A percentile compares a stretch with the other conserved stretches of the same genome.
These are phyloP conservation scores for Lepiota brunneoincarnata DNA, from an alignment of 768 basidiomycete genomes.

Conservation along the genomic window DNA sequence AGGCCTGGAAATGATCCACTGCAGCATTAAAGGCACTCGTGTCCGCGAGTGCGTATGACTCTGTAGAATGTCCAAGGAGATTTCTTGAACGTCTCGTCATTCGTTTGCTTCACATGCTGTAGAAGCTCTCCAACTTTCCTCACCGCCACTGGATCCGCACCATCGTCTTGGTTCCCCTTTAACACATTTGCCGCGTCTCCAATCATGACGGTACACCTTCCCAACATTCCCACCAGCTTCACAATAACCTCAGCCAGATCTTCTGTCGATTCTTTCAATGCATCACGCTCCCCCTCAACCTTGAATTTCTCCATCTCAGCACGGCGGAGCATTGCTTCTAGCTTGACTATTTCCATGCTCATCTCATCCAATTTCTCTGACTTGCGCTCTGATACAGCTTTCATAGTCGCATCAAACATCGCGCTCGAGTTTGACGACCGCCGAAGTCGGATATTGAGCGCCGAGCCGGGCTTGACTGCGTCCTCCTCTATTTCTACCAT, in stretches of 20 bases:
- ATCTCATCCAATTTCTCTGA: slow-evolving; percentile 77
- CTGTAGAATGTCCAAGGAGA: slow-evolving; percentile 66
- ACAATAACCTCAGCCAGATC: slow-evolving; percentile 69
- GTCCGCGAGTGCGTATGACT: slow-evolving; percentile 47
- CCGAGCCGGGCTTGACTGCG: slow-evolving; percentile 54
- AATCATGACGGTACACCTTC: slow-evolving; percentile 71
- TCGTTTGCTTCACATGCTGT: slow-evolving; percentile 56
- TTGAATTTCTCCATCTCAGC: slow-evolving; percentile 70
- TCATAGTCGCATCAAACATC: slow-evolving; percentile 84
- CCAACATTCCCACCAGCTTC: slow-evolving; percentile 75
- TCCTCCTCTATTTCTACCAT: slow-evolving; percentile 73
- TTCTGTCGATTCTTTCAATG: slow-evolving; percentile 56
- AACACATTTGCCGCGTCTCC: slow-evolving; percentile 51
- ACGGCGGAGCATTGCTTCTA: slow-evolving; percentile 62
- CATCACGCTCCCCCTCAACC: slow-evolving; percentile 64
- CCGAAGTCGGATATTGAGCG: slow-evolving; percentile 55
- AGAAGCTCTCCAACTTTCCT: slow-evolving; percentile 52
- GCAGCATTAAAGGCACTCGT: slow-evolving; percentile 29
- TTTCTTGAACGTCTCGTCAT: slow-evolving; percentile 67
- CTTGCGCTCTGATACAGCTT: slow-evolving; percentile 77
- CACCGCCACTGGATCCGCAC: slow-evolving; percentile 32
- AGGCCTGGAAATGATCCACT: slow-evolving; percentile 51
- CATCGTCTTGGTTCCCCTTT: slow-evolving; percentile 26
- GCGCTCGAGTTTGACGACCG: slow-evolving; percentile 72
- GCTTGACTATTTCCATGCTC: slow-evolving; percentile 65